Conservation (phyloP, 495 filamentous ascomycete species). For the Penicillium riverlandense region DNA sequence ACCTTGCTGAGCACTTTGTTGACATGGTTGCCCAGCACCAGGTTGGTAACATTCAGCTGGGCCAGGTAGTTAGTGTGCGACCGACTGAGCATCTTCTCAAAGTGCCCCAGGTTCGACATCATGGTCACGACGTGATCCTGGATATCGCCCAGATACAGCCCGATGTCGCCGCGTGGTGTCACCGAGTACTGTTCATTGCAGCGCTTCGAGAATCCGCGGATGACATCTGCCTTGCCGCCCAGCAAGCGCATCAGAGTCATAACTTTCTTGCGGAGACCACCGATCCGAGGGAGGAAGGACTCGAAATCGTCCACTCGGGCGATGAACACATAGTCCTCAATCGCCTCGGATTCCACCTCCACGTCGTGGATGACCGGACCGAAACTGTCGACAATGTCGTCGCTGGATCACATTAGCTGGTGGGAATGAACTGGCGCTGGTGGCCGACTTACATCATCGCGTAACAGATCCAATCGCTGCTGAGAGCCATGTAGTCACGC, state of each 20-base stretch:
- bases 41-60: conserved; percentile 84
- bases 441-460: conserved; percentile 73
- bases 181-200: conserved; percentile 96
- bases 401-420: conserved; percentile 39
- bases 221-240: conserved; percentile 94
- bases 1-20: conserved; percentile 88
- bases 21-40: conserved; percentile 70
- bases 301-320: conserved; percentile 84
- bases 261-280: conserved; percentile 84
- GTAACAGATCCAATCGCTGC: conserved; percentile 98
- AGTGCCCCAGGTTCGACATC: conserved; percentile 92
- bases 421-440: conserved; percentile 1
- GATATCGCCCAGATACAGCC: conserved; percentile 91
- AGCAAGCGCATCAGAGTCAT: conserved; percentile 89
- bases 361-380: conserved; percentile 80
- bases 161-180: conserved; percentile 91
- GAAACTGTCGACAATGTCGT: conserved; percentile 96
- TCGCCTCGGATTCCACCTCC: conserved; percentile 80
- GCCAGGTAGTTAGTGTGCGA: conserved; percentile 96
- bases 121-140: conserved; percentile 99
- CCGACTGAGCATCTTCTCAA: conserved; percentile 94
- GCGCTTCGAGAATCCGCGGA: conserved; percentile 93
- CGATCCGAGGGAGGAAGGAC: conserved; percentile 78
- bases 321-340: conserved; percentile 92
- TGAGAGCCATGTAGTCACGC: conserved; percentile 87